Evolutionary conservation across 139 green algal genomes (phyloP), one percentile per base, ranked within the genome.

Genomic region (Closterium sp.): DNA sequence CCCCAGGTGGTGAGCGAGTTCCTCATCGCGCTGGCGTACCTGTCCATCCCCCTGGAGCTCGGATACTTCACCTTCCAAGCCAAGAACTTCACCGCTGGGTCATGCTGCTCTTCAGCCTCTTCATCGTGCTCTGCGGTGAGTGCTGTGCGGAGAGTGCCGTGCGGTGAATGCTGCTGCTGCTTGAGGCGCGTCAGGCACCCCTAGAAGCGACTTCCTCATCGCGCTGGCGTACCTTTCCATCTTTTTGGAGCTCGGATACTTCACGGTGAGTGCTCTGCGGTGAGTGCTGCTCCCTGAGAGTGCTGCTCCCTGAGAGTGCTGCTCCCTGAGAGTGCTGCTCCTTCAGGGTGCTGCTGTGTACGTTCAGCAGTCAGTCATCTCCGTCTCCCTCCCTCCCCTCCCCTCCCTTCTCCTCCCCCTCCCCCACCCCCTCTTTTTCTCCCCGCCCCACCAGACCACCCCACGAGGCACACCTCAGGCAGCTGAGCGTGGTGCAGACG

Each of bases 11-110:
- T n/a, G n/a, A 92, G 90, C 25, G 90, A 92, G 83, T 89, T 89
- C 33, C 84, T 92, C 23, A 92, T 92, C 55, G 84, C 90, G 85
- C 90, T 90, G 34, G 36, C 90, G 8, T 93, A 93, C 81, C 90
- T 93, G 19, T 93, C 90, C 88, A 93, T 93, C 28, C 90, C 90
- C 16, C 81, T 93, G 23, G 90, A 92, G 90, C 90, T 93, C 30
- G 35, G 92, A 7, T 93, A 93, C 36, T 93, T 93, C 90, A 55
- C 87, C 25, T 43, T 25, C 19, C 23, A 87, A 9, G 34, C 90
- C 34, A 85, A 84, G 34, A 34, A 34, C 23, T 93, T 93, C 55
- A 85, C 90, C 88, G 90, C 21, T 91, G 87, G 87, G 30, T 93
- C 33, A 90, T 93, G 19, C 64, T 91, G 32, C 87, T 76, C 55